Base-by-base conservation (phyloP, 495 filamentous ascomycete species). In the Glonium stellatum region DNA sequence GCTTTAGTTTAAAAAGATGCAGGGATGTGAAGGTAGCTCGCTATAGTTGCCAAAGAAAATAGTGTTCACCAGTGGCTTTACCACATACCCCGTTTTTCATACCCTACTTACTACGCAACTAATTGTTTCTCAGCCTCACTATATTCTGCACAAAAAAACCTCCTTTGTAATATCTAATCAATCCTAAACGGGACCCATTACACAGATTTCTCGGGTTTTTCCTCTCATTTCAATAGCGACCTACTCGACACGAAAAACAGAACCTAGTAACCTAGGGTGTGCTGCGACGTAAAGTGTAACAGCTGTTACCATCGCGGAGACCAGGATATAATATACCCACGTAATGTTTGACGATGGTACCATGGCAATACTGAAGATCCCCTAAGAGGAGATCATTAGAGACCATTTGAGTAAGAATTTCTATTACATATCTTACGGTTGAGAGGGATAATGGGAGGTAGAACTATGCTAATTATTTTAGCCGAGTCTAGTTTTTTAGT, bases 291-390 rank as follows among this genome's bases (percentile, higher is more conserved):
- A 44, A 10, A 56, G n/a, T 5, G 54, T 56, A 10, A 46, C n/a
- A 11, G 36, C 35, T 15, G 54, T 56, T 5, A 37, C 25, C 21
- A 19, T 25, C n/a, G 12, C 15, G 0, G 31, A 25, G 12, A 56
- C 54, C 21, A 56, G 18, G 37, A 56, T 15, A 34, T 56, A 56
- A 23, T 37, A 37, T 42, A 37, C 39, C 54, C 54, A 56, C 15
- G 54, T 37, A 19, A 42, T 56, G 18, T 56, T 42, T 12, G 35
- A 44, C 5, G 8, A 8, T 15, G 56, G 46, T 49, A 58, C 47
- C 56, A 58, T 58, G 42, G 56, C 9, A 11, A 58, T 58, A 4
- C 56, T 58, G 22, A 58, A 58, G 0, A 58, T 48, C 15, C 8
- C 36, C 36, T 39, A 8, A 15, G 15, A 39, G 8, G 15, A 39